Conservation (phyloP, 352 stramenopile genomes). For the Peronospora belbahrii region DNA sequence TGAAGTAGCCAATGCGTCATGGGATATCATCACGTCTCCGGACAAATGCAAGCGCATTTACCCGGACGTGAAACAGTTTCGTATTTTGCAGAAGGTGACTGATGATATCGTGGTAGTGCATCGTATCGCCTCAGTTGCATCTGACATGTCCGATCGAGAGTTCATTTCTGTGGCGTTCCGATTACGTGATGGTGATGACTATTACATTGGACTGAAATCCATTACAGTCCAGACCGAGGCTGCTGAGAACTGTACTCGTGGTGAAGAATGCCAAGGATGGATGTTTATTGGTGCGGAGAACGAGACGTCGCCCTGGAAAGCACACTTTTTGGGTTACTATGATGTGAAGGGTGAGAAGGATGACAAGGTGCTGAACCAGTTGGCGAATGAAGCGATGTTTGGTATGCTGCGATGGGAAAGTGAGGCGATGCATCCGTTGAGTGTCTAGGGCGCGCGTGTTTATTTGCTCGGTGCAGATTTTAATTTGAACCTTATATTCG, state of each 20-base stretch:
- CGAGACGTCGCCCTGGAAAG: slow-evolving; percentile 60
- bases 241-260: slow-evolving; percentile 70
- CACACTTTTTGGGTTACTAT: slow-evolving; percentile 75
- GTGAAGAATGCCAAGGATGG: slow-evolving; percentile 76
- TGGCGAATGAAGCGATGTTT: slow-evolving; percentile 82
- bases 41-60: slow-evolving; percentile 82
- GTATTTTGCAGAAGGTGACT: slow-evolving; percentile 76
- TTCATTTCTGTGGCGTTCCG: slow-evolving; percentile 76
- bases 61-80: slow-evolving; percentile 77
- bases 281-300: slow-evolving; percentile 74
- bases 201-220: slow-evolving; percentile 71
- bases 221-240: slow-evolving; percentile 63
- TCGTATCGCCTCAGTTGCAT: slow-evolving; percentile 65
- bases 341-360: slow-evolving; percentile 80
- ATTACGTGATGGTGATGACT: slow-evolving; percentile 65
- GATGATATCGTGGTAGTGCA: slow-evolving; percentile 79
- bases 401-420: slow-evolving; percentile 82
- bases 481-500: not conserved
- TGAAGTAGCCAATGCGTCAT: slow-evolving; percentile 63
- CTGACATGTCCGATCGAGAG: slow-evolving; percentile 64
- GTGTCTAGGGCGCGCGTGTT: slow-evolving; percentile 34
- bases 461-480: not conserved
- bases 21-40: slow-evolving; percentile 79
- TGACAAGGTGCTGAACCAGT: slow-evolving; percentile 77
- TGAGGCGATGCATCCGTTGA: slow-evolving; percentile 74